These are phyloP conservation scores for Tarenaya hassleriana DNA, from an alignment of 345 rosid species.

Conservation along the genomic window DNA sequence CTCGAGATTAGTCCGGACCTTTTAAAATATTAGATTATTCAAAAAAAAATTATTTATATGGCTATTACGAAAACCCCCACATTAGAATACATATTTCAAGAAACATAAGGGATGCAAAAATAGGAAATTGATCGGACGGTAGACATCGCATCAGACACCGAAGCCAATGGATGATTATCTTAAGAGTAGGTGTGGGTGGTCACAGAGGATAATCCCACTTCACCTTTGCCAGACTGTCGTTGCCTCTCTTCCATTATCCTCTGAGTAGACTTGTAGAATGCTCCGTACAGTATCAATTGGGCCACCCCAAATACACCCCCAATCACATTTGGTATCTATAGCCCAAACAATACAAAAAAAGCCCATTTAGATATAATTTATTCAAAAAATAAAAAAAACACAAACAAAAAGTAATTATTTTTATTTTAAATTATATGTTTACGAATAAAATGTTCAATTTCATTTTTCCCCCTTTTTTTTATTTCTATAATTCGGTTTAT, in stretches of 20 bases:
- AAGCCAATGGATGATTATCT: not conserved
- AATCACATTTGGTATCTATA: conserved; percentile 70
- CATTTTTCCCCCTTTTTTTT: too few relatives aligned
- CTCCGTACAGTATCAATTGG: conserved; percentile 55
- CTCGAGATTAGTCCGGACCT: too few relatives aligned
- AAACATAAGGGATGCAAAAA: too few relatives aligned
- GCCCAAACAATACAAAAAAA: not conserved
- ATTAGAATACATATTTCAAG: too few relatives aligned
- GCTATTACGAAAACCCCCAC: too few relatives aligned
- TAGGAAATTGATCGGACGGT: too few relatives aligned
- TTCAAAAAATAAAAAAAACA: not conserved
- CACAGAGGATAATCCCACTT: conserved; percentile 33
- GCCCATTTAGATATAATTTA: not conserved
- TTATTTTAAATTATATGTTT: too few relatives aligned
- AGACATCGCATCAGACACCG: conserved; percentile 9
- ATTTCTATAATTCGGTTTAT: too few relatives aligned
- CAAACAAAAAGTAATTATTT: too few relatives aligned
- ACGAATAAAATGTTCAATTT: too few relatives aligned
- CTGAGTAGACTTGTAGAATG: conserved; percentile 57
- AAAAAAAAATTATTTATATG: too few relatives aligned
- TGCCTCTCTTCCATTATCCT: conserved; percentile 40
- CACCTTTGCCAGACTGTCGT: conserved; percentile 13
- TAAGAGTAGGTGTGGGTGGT: conserved; percentile 18
- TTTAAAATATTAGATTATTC: too few relatives aligned
- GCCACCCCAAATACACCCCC: conserved; percentile 50